phyloP scores from a whole-genome alignment of 352 stramenopile genomes.

The Globisporangium takayamanum region DNA sequence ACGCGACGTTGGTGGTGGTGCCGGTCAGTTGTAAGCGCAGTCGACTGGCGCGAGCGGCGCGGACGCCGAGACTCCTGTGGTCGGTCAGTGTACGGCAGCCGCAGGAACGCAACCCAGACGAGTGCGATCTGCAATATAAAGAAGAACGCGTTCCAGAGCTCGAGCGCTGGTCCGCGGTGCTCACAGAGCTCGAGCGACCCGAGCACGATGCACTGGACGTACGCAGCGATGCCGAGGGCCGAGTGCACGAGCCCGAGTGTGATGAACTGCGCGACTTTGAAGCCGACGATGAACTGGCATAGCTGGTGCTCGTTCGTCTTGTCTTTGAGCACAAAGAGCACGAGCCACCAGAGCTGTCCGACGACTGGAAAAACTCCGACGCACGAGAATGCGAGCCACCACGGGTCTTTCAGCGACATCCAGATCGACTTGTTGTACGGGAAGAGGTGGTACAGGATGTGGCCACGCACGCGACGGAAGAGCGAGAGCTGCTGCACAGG shows the following conservation, averaged over 20 bases:
- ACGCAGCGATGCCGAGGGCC: slow-evolving; percentile 51
- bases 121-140: slow-evolving; percentile 81
- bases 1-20: slow-evolving; percentile 18
- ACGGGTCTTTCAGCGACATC: slow-evolving; percentile 76
- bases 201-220: slow-evolving; percentile 64
- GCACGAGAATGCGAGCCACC: slow-evolving; percentile 72
- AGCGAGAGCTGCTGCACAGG: slow-evolving; percentile 18
- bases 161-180: slow-evolving; percentile 41
- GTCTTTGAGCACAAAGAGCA: slow-evolving; percentile 88
- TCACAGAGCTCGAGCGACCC: slow-evolving; percentile 58
- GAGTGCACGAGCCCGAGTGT: slow-evolving; percentile 75
- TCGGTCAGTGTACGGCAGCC: slow-evolving; percentile 71
- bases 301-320: slow-evolving; percentile 91
- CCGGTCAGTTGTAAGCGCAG: background rate
- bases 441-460: slow-evolving; percentile 86
- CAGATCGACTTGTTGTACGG: slow-evolving; percentile 87
- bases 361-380: slow-evolving; percentile 78
- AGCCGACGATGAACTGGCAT: slow-evolving; percentile 90
- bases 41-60: background rate
- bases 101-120: slow-evolving; percentile 82
- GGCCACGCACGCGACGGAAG: slow-evolving; percentile 49
- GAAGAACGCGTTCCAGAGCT: slow-evolving; percentile 69
- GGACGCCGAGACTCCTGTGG: slow-evolving; percentile 44
- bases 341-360: slow-evolving; percentile 88
- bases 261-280: slow-evolving; percentile 89